Base-by-base conservation (phyloP, 1,284 basidiomycete species). In the Cryptococcus amylolentus region DNA sequence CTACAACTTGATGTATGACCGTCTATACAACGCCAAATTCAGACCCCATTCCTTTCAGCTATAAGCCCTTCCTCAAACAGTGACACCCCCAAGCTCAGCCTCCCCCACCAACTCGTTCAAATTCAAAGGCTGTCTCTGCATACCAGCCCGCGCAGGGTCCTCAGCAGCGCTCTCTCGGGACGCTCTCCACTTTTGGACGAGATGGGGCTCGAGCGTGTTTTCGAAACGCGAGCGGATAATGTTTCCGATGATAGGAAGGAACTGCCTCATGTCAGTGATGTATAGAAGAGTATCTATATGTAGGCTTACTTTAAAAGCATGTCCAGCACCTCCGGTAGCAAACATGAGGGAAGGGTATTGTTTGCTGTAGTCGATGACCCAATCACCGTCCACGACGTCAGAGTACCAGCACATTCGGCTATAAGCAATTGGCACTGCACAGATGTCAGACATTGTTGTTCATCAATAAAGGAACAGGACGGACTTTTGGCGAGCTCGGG, bases 331-430 rank as follows among this genome's bases (percentile, higher is more conserved):
- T 14, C 82, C 86, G 0, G 88, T 89, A 5, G 88, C 89, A 18
- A 91, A 72, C 49, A 88, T 70, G 16, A 92, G 66, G 1, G 81
- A 81, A 10, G 79, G 67, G 66, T 88, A 81, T 6, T 72, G 68
- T 1, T 86, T 84, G 58, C 85, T 81, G 45, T 76, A 80, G 38
- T 88, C 87, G 60, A 92, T 88, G 40, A 91, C 79, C 86, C 88
- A 92, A 74, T 91, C 80, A 1, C 83, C 84, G 68, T 91, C 88
- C 14, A 62, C 56, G 9, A 60, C 63, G 49, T 69, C 69, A 5
- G 63, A 67, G 54, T 77, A 91, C 89, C 90, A 93, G 78, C 91
- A 94, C 61, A 94, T 78, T 51, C 91, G 81, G 7, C 89, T 91
- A 4, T 77, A 78, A 23, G 75, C 73, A 64, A 90, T 86, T 0